These are phyloP conservation scores for Kluyveromyces nonfermentans DNA, from an alignment of 805 yeast species.

Conservation along the genomic window DNA sequence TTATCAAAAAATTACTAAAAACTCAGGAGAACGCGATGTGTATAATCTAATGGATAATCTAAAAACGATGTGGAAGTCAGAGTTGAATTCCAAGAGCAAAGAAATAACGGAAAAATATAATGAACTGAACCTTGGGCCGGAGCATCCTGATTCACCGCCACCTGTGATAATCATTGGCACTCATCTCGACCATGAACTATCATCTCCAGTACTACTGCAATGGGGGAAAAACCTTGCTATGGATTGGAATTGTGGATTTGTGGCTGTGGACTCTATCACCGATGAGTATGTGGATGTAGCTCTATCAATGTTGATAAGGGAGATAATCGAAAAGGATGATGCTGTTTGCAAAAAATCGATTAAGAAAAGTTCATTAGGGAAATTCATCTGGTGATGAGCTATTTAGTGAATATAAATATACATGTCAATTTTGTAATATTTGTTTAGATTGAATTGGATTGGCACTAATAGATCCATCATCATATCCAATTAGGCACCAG, in stretches of 20 bases:
- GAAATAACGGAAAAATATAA: constrained; percentile 25
- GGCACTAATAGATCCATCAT: constrained; percentile 17
- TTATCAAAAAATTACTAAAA: constrained; percentile 48
- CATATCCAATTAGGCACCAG: constrained; percentile 28
- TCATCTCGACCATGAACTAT: constrained; percentile 44
- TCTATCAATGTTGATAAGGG: constrained; percentile 48
- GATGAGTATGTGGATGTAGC: constrained; percentile 48
- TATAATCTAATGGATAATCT: constrained; percentile 51
- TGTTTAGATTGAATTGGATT: not conserved
- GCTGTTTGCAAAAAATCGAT: not conserved
- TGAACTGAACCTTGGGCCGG: constrained; percentile 28
- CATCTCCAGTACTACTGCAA: constrained; percentile 50
- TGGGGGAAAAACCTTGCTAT: constrained; percentile 49
- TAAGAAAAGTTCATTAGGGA: constrained; percentile 2
- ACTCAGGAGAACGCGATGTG: constrained; percentile 59
- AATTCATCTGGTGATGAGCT: not conserved
- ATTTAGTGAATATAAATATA: not conserved
- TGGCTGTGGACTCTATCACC: constrained; percentile 47
- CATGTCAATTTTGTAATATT: not conserved
- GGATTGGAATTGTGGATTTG: constrained; percentile 57
- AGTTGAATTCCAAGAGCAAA: constrained; percentile 25
- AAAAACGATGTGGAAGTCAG: constrained; percentile 47
- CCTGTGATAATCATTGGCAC: constrained; percentile 64
- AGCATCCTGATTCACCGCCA: constrained; percentile 41
- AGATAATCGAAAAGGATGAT: constrained; percentile 40